Evolutionary conservation across 805 yeast species (phyloP).

Genomic region (Saccharomycopsis olivae): DNA sequence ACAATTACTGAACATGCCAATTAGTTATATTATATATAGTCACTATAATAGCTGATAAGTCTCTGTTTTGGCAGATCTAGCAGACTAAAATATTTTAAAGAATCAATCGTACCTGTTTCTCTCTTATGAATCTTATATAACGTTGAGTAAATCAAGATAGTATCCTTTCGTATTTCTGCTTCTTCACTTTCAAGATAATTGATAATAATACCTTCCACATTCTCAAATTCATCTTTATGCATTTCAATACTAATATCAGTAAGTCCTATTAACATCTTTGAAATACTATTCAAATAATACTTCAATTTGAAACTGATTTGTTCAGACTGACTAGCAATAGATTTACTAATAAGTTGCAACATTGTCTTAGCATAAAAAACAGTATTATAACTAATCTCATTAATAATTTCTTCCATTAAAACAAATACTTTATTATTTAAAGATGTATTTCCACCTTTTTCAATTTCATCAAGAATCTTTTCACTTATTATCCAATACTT

Average conservation of each 20-base stretch:
- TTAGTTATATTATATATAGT: neutral
- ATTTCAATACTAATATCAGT: neutral
- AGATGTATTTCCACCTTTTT: neutral
- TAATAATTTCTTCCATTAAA: conserved; percentile 5
- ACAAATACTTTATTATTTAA: neutral
- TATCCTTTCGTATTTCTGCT: conserved; percentile 7
- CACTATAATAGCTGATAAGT: conserved; percentile 4
- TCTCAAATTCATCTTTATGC: neutral
- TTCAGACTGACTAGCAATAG: too few species aligned
- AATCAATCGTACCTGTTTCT: too few species aligned
- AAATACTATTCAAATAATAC: conserved; percentile 1
- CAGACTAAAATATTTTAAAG: neutral
- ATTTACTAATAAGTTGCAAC: neutral
- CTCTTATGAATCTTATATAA: too few species aligned
- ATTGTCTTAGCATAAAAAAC: neutral
- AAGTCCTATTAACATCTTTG: neutral
- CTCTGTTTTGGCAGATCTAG: neutral
- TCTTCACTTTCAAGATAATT: neutral
- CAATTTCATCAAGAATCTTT: conserved; percentile 1
- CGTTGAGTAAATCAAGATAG: conserved; percentile 7
- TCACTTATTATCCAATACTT: conserved; percentile 5
- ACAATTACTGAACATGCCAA: too few species aligned
- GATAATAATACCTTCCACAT: neutral
- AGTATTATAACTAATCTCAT: neutral
- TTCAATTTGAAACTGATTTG: neutral